Evolutionary conservation across 2,329 filamentous ascomycete genomes (phyloP), one percentile per base, ranked within the genome.

Genomic region (Raffaelea deltoideospora): DNA sequence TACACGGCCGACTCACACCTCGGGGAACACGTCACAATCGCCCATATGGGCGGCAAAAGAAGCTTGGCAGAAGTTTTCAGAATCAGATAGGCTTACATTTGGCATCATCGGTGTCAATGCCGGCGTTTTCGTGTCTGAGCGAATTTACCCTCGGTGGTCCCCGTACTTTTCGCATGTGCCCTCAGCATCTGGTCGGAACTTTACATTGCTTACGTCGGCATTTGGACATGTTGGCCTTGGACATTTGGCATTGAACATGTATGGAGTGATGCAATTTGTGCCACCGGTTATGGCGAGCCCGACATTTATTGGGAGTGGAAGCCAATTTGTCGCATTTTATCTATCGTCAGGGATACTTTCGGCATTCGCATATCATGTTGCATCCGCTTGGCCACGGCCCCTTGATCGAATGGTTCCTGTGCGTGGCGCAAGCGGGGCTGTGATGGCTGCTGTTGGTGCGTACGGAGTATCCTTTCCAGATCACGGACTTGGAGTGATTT

Each of bases 191-290:
- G 27, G 34, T 22, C 11, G 17, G 30, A 42, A 47, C 38, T 46
- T 44, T n/a, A 53, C 48, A 5, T 26, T 53, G 20, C 39, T 56
- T 19, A 50, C 48, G 2, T 48, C 48, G n/a, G 44, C 46, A 1
- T 55, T 56, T 37, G 47, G 48, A 20, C 53, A 56, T 34, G 39
- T 32, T 8, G 48, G 45, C 19, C 11, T 45, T 2, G 1, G 43
- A 1, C 53, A 56, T 34, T 33, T 55, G n/a, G 42, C 30, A 3
- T 22, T 52, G 26, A 54, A 54, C 42, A 54, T 54, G 49, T 44
- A 47, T 14, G 47, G 38, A 1, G 28, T 53, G 3, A 39, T 43
- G 31, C 47, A 46, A 26, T 48, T 53, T 10, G 41, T 51, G 21
- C 43, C 43, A 4, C 35, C 41, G 0, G 41, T 52, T n/a, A 44